These are phyloP conservation scores for Ogataea paradorogensis DNA, from an alignment of 805 yeast genomes.

Conservation along the genomic window DNA sequence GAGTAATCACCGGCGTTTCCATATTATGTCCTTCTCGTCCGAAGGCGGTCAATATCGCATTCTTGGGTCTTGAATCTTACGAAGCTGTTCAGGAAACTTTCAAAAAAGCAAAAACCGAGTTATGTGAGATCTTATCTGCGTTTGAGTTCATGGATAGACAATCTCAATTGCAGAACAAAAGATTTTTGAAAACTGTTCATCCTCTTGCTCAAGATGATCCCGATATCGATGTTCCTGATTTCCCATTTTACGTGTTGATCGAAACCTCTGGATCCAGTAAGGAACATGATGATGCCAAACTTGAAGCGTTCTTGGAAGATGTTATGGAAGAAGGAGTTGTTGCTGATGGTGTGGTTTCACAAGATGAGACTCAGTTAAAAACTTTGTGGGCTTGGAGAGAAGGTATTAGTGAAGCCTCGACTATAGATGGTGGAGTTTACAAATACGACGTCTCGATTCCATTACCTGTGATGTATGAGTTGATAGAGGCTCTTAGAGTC, in stretches of 20 bases:
- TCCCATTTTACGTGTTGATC: slow-evolving; percentile 86
- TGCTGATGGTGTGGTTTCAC: slow-evolving; percentile 93
- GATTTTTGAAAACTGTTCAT: slow-evolving; percentile 57
- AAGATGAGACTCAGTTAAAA: slow-evolving; percentile 82
- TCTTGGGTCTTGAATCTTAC: slow-evolving; percentile 76
- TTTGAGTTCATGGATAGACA: slow-evolving; percentile 89
- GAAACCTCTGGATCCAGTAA: slow-evolving; percentile 96
- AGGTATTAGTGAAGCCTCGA: slow-evolving; percentile 84
- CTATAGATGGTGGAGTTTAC: slow-evolving; percentile 88
- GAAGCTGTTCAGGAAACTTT: slow-evolving; percentile 84
- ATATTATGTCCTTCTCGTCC: slow-evolving; percentile 89
- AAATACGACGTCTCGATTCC: slow-evolving; percentile 96
- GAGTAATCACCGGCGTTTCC: slow-evolving; percentile 86
- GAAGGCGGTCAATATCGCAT: slow-evolving; percentile 79
- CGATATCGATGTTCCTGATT: slow-evolving; percentile 40
- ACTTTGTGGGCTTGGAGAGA: slow-evolving; percentile 97
- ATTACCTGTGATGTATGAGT: slow-evolving; percentile 69
- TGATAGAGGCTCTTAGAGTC: slow-evolving; percentile 75
- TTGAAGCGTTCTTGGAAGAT: slow-evolving; percentile 77
- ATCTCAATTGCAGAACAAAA: slow-evolving; percentile 61
- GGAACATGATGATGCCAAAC: slow-evolving; percentile 89
- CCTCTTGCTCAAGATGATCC: slow-evolving; percentile 65
- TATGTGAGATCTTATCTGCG: slow-evolving; percentile 84
- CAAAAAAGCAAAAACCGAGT: slow-evolving; percentile 70
- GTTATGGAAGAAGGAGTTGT: slow-evolving; percentile 84